phyloP scores from a whole-genome alignment of 2,329 filamentous ascomycete species.

The Exophiala xenobiotica region DNA sequence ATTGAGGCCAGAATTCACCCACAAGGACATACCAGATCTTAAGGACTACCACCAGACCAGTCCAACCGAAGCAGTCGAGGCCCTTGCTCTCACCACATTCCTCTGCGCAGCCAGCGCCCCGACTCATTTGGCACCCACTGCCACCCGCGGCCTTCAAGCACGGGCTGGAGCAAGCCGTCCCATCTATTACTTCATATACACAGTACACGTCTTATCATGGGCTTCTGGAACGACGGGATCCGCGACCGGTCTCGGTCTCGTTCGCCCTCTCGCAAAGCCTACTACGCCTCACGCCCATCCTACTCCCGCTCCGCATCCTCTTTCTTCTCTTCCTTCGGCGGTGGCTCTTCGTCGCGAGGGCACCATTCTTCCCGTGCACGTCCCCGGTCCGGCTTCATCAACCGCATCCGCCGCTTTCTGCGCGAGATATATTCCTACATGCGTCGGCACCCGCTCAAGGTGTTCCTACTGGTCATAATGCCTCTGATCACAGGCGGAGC shows the following conservation, averaged over 20 bases:
- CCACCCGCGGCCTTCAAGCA: too few relatives aligned
- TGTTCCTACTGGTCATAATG: slow-evolving; percentile 83
- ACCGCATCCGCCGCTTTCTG: slow-evolving; percentile 74
- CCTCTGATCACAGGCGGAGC: slow-evolving; percentile 83
- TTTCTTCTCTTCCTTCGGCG: slow-evolving; percentile 26
- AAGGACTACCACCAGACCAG: too few relatives aligned
- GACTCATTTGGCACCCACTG: too few relatives aligned
- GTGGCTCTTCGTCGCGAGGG: slow-evolving; percentile 41
- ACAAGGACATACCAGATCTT: too few relatives aligned
- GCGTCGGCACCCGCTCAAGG: slow-evolving; percentile 79
- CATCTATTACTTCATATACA: too few relatives aligned
- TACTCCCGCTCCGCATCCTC: slow-evolving; percentile 41
- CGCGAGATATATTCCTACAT: slow-evolving; percentile 80
- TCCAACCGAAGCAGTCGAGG: too few relatives aligned
- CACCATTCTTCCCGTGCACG: slow-evolving; percentile 61
- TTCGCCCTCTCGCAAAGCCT: slow-evolving; percentile 12
- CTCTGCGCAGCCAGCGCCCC: too few relatives aligned
- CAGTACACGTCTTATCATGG: too few relatives aligned
- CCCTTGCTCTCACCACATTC: too few relatives aligned
- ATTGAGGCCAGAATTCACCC: too few relatives aligned
- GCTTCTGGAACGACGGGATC: slow-evolving; percentile 31
- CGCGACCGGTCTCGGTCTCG: slow-evolving; percentile 22
- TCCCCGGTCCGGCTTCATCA: slow-evolving; percentile 75
- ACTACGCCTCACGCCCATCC: slow-evolving; percentile 37
- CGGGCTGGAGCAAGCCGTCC: too few relatives aligned